Base-by-base conservation (phyloP, 441 rosid genomes). In the Erodium trifolium region DNA sequence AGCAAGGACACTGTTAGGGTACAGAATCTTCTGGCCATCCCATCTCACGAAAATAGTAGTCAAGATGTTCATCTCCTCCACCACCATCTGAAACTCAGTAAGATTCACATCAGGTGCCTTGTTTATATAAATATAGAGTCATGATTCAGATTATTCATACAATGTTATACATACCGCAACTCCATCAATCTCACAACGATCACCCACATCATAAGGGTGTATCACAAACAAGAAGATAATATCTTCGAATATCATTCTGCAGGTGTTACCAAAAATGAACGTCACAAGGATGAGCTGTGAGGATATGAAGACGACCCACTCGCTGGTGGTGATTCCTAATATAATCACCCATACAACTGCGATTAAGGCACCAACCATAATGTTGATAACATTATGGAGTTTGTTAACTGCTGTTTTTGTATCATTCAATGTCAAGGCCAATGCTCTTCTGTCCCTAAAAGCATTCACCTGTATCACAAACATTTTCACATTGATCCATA, bases 371-470 rank as follows among this genome's bases (percentile, higher is more conserved):
- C 34, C 64, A 5, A 73, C 68, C 18, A 72, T 29, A 13, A 16
- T 27, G 0, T 62, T 17, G n/a, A 49, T 67, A 5, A 72, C 64
- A 4, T 53, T 57, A 27, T 64, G 71, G 39, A 73, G 76, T 29
- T 64, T 63, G 68, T 63, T 51, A 31, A 31, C 34, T 31, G 34
- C 34, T 31, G 34, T 31, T 31, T 31, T 31, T 31, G 34, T 31
- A 31, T 73, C 76, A 17, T 68, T 68, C 47, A 68, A 43, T 34
- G 72, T 67, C 63, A 68, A 39, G 14, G 89, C 82, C 6, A 89
- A 82, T n/a, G 96, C 87, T 59, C 67, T 78, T 57, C 89, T 70
- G 73, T 85, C 87, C 6, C 67, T 82, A 65, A 79, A 87, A 49
- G 82, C 92, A 70, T 81, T 79, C 3, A 89, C 88, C 90, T 86